Base-by-base conservation (phyloP, 192 early-diverging fungal species). In the Coemansia sp. region DNA sequence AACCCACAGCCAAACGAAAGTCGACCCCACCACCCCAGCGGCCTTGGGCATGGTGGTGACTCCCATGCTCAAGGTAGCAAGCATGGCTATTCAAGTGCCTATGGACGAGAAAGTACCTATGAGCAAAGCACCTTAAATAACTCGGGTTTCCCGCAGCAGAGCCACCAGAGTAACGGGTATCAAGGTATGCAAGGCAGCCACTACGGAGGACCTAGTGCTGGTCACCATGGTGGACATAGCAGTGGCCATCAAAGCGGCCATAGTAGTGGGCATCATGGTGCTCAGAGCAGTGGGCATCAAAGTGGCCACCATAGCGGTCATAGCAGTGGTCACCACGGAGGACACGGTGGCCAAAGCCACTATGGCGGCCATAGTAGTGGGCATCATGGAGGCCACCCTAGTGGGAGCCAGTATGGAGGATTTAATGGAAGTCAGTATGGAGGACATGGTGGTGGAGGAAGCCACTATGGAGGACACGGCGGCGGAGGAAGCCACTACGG, bases 1-100 rank as follows among this genome's bases (percentile, higher is more conserved):
- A 59, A 59, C 55, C 55, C 55, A 15, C 55, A 59, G 55, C 31
- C 55, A 59, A 18, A 59, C 55, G 55, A 59, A 59, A 59, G 55
- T 34, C 55, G 55, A 59, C 55, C 55, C 5, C 55, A 59, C 4
- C 55, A 59, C 55, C 36, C 55, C 15, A 34, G 15, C 31, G 55
- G 55, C 16, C 55, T 59, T 16, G 55, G 55, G 13, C 55, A 59
- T 18, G 16, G 55, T 16, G 55, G 55, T 16, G 55, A 18, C 31
- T 33, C 13, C 5, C 55, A 59, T 36, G 31, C 31, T 34, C 57
- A 60, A 18, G 16, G 57, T 31, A 60, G 57, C 2, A 60, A 60
- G 7, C 57, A 60, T 60, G 57, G 29, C 57, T 13, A 60, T 18
- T 60, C 57, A 18, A 34, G 57, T 16, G 29, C 31, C 4, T 31